Evolutionary conservation across 768 basidiomycete genomes (phyloP), one percentile per base, ranked within the genome.

Genomic region (Megacollybia marginata): DNA sequence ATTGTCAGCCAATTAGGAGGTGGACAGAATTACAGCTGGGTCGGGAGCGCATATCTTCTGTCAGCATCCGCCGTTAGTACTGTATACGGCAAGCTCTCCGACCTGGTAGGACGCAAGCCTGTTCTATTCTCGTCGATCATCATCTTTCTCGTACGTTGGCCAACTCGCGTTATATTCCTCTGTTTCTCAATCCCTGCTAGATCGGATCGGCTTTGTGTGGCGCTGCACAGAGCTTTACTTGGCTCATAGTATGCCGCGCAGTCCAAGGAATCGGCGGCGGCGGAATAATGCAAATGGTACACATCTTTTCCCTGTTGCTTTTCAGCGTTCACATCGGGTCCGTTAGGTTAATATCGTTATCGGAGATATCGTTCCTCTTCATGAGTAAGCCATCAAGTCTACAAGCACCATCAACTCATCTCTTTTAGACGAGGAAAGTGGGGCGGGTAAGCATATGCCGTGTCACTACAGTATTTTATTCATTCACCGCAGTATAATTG

Each of bases 251-350:
- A 1, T 78, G 76, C 40, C 78, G 90, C 55, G 89, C 87, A 2
- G 69, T 93, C 3, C 90, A 92, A 61, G 90, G 90, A 9, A 80
- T 92, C 32, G 90, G 90, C 19, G 88, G 87, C 7, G 88, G 87
- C 9, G 88, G 86, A 5, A 83, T 90, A 51, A 69, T 89, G 15
- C 85, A 87, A 58, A 68, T 89, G 54, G 83, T 76, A 19, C 49
- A 67, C 10, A 3, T 48, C 47, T 48, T 43, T 48, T 13, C 51
- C 44, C 13, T 44, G 5, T 16, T n/a, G 23, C 48, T 40, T 13
- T 8, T 40, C 38, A 2, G 8, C 5, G 38, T 40, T 40, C 4
- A 40, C 38, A 18, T 15, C 13, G 13, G 38, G 38, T 3, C 23
- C 23, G 23, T 40, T 18, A 76, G 75, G 69, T 85, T 7, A 76